Percentiles rank a stretch among this genome's conserved stretches.
Conservation (phyloP, 768 basidiomycete genomes). For the Arthromyces matolae region DNA sequence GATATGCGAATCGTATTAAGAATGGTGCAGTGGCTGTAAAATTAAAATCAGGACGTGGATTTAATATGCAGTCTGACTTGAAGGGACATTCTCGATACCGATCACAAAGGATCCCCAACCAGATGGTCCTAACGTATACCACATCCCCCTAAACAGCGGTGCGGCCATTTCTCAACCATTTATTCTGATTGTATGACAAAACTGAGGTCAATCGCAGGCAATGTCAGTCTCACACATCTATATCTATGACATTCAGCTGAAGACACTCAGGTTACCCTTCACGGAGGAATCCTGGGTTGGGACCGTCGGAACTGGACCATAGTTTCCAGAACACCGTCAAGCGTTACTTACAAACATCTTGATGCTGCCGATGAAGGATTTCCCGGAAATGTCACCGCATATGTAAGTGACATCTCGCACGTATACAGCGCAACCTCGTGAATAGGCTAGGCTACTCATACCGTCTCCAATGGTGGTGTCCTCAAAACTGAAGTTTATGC, state of each 20-base stretch:
- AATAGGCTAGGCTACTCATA: slow-evolving; percentile 39
- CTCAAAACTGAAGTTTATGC: slow-evolving; percentile 43
- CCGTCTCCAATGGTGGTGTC: slow-evolving; percentile 40
- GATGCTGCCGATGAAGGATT: slow-evolving; percentile 55
- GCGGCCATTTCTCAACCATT: slow-evolving; percentile 3
- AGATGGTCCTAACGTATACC: slow-evolving; percentile 41
- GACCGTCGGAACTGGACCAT: slow-evolving; percentile 56
- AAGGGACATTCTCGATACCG: slow-evolving; percentile 53
- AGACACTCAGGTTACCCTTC: slow-evolving; percentile 42
- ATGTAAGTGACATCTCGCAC: slow-evolving; percentile 24
- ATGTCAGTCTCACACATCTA: slow-evolving; percentile 14
- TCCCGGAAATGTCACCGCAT: slow-evolving; percentile 44
- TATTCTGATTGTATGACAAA: not conserved
- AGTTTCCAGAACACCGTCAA: slow-evolving; percentile 35
- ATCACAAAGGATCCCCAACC: slow-evolving; percentile 43
- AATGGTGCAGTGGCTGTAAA: slow-evolving; percentile 36
- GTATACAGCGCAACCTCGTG: not conserved
- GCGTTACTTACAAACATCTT: slow-evolving; percentile 50
- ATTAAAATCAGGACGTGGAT: not conserved
- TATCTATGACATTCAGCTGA: not conserved
- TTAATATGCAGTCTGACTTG: not conserved
- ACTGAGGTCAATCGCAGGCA: slow-evolving; percentile 9
- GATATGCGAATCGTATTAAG: slow-evolving; percentile 52
- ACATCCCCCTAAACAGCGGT: slow-evolving; percentile 50
- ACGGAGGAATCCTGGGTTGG: slow-evolving; percentile 55